Base-by-base conservation (phyloP, 768 basidiomycete species). In the Tricholoma sp. region DNA sequence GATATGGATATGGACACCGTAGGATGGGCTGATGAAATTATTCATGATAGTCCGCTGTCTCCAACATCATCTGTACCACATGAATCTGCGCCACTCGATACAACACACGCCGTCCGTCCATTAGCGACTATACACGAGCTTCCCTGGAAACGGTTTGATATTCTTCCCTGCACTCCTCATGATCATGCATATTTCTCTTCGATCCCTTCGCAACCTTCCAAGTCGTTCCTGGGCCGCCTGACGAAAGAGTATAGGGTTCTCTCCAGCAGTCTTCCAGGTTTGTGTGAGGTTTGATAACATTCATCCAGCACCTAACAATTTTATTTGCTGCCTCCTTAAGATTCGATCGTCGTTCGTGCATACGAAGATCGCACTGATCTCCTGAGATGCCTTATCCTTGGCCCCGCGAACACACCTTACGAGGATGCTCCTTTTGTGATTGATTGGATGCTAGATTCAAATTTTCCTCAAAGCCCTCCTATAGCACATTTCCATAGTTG, bases 401-500 rank as follows among this genome's bases (percentile, higher is more conserved):
- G 94, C 3, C 92, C 94, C 56, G 84, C 89, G 63, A 94, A 94
- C 60, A 97, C 95, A 8, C 94, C 94, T n/a, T 97, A 96, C 62
- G 83, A 91, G 68, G 89, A 95, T 68, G 91, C 92, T 17, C 95
- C 94, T 0, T 95, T 96, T 71, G 86, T 97, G 24, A 96, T 97
- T 55, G 94, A 98, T 71, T 93, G 91, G 91, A 83, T 86, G 79
- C 75, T 93, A 10, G 91, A 90, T 64, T 90, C 84, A 53, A 86
- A 88, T 68, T 97, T 88, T 67, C 93, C 86, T 45, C 83, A 85
- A 60, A 82, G 76, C 58, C 93, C 94, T 11, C 94, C 94, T 0
- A 76, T 84, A 54, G 95, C 94, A 9, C 88, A 91, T 72, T 98
- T 98, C 70, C 79, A 86, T 50, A 94, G 91, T 58, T 95, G 93